These are phyloP conservation scores for Curvularia verruculosa DNA, from an alignment of 2,329 filamentous ascomycete genomes.

Conservation along the genomic window DNA sequence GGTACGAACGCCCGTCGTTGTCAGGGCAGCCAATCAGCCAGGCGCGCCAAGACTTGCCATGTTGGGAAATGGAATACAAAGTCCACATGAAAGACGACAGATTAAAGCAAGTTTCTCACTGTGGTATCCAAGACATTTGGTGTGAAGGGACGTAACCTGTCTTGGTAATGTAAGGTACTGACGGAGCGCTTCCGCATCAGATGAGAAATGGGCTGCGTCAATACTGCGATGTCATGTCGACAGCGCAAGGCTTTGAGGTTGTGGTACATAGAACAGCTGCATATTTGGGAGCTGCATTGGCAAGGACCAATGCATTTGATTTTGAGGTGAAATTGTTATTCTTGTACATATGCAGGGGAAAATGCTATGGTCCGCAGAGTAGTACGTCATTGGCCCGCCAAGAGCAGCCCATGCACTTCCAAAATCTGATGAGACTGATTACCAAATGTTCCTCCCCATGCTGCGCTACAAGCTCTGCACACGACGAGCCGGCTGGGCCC, in stretches of 20 bases:
- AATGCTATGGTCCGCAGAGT: neutral
- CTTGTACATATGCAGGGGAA: neutral
- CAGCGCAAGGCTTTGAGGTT: neutral
- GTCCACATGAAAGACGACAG: neutral
- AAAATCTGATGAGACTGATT: neutral
- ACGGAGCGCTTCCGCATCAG: neutral
- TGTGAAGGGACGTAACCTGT: neutral
- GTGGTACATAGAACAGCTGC: neutral
- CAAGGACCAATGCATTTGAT: neutral
- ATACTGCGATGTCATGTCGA: neutral
- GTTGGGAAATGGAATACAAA: neutral
- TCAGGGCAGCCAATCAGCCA: slow-evolving; percentile 17
- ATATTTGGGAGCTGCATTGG: neutral
- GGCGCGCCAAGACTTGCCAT: slow-evolving; percentile 17
- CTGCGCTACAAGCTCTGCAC: slow-evolving; percentile 24
- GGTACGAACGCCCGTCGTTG: slow-evolving; percentile 18
- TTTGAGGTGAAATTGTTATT: neutral
- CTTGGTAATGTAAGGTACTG: slow-evolving; percentile 3
- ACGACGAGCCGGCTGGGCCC: slow-evolving; percentile 17
- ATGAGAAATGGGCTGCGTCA: neutral
- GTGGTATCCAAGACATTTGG: neutral
- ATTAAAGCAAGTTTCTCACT: neutral
- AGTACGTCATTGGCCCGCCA: slow-evolving; percentile 14
- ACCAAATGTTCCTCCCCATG: slow-evolving; percentile 22
- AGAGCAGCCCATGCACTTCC: slow-evolving; percentile 6